Conservation (phyloP, 139 green algal genomes). For the Tetradesmus lagerheimii region DNA sequence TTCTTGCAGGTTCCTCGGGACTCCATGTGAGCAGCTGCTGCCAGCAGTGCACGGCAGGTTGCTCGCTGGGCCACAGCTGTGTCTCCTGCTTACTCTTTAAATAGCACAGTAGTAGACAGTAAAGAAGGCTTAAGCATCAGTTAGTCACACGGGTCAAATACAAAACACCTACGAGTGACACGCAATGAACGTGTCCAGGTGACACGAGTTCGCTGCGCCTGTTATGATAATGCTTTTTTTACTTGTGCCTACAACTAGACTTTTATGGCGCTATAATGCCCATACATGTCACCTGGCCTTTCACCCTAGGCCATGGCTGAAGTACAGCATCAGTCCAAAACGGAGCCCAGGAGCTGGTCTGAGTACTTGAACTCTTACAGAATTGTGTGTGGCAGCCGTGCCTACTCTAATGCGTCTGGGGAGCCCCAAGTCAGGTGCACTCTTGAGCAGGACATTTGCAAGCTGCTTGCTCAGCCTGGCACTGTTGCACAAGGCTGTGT, state of each 20-base stretch:
- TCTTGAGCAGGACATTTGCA: not conserved
- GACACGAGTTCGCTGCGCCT: not conserved
- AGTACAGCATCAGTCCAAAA: not conserved
- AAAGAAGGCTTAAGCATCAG: not conserved
- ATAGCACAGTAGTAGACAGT: not conserved
- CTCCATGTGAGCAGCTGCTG: not conserved
- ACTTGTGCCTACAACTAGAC: no score
- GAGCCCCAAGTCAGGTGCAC: constrained; percentile 5
- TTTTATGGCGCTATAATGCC: not conserved
- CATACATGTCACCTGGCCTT: not conserved
- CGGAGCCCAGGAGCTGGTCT: constrained; percentile 28
- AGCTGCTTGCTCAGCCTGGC: not conserved
- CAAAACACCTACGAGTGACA: not conserved
- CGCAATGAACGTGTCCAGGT: not conserved
- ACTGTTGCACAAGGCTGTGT: not conserved
- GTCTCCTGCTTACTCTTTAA: not conserved
- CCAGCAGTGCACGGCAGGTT: not conserved
- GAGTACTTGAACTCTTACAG: constrained; percentile 29
- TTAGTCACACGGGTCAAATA: not conserved
- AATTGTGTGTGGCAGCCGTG: not conserved
- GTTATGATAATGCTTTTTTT: not conserved
- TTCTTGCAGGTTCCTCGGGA: not conserved
- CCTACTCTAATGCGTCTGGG: not conserved
- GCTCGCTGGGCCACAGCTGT: not conserved
- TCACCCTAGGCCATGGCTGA: not conserved